Percentiles rank a stretch among this genome's conserved stretches.
phyloP scores from a whole-genome alignment of 1,139 yeast genomes.

The Groenewaldozyma auringiensis region DNA sequence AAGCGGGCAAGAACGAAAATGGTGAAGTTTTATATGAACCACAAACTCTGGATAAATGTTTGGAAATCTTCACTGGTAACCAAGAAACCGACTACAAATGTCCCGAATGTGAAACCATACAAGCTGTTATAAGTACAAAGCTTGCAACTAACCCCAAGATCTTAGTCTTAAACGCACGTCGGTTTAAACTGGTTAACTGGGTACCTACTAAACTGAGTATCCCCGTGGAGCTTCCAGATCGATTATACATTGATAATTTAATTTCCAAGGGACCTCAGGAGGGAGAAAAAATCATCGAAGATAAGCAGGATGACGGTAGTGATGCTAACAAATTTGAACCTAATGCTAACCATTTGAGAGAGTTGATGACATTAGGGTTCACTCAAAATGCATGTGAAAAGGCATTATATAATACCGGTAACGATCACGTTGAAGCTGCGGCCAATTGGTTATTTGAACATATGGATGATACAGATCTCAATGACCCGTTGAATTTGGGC shows the following conservation, averaged over 20 bases:
- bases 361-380: slow-evolving; percentile 80
- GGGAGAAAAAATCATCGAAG: slow-evolving; percentile 40
- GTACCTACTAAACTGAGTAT: slow-evolving; percentile 76
- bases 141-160: slow-evolving; percentile 62
- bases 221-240: slow-evolving; percentile 54
- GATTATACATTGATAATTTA: slow-evolving; percentile 35
- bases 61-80: slow-evolving; percentile 47
- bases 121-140: slow-evolving; percentile 42
- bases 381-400: slow-evolving; percentile 55
- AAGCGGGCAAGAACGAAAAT: slow-evolving; percentile 22
- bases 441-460: slow-evolving; percentile 89
- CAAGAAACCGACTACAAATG: slow-evolving; percentile 56
- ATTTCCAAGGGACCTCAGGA: slow-evolving; percentile 32
- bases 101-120: slow-evolving; percentile 41
- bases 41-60: slow-evolving; percentile 46
- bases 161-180: slow-evolving; percentile 64
- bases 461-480: slow-evolving; percentile 77
- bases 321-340: slow-evolving; percentile 40
- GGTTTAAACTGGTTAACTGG: slow-evolving; percentile 85
- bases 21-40: slow-evolving; percentile 45
- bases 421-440: slow-evolving; percentile 61
- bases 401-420: slow-evolving; percentile 70
- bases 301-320: slow-evolving; percentile 28
- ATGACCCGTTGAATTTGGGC: slow-evolving; percentile 43
- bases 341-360: slow-evolving; percentile 45